Conservation (phyloP, 2,329 filamentous ascomycete species). For the Phyllosticta citriasiana region DNA sequence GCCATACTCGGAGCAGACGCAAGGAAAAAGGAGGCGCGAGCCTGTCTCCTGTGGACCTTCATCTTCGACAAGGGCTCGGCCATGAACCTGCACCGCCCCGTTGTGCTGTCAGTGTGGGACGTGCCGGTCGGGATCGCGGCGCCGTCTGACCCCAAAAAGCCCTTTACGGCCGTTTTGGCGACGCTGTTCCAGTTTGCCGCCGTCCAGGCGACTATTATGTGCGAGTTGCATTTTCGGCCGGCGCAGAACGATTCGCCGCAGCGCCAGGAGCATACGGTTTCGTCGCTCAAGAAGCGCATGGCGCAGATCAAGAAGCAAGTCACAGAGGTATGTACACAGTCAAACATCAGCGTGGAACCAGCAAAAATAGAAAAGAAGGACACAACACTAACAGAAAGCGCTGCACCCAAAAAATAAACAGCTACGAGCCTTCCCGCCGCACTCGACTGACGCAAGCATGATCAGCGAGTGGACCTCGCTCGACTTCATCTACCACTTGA, state of each 20-base stretch:
- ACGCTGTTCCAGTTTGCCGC: slow-evolving; percentile 20
- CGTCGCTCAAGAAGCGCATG: slow-evolving; percentile 16
- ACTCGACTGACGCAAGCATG: slow-evolving; percentile 14
- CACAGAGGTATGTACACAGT: slow-evolving; percentile 13
- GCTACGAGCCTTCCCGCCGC: slow-evolving; percentile 11
- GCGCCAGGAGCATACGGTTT: slow-evolving; percentile 10
- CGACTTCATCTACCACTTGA: slow-evolving; percentile 25
- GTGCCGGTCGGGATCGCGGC: slow-evolving; percentile 19
- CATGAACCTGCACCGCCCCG: slow-evolving; percentile 21
- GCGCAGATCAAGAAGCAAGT: slow-evolving; percentile 16
- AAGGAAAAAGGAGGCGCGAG: slow-evolving; percentile 18
- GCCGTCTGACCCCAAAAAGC: slow-evolving; percentile 16
- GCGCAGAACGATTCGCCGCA: slow-evolving; percentile 18
- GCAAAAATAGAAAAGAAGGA: neutral
- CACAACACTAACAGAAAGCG: neutral
- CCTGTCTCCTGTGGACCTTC: slow-evolving; percentile 21
- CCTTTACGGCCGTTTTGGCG: slow-evolving; percentile 18
- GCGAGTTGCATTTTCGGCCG: slow-evolving; percentile 5
- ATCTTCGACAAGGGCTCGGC: slow-evolving; percentile 24
- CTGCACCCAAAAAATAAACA: slow-evolving; percentile 8
- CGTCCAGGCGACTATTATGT: slow-evolving; percentile 20
- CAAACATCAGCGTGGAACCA: neutral
- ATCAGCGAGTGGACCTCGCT: slow-evolving; percentile 23
- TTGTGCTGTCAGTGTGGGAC: slow-evolving; percentile 19
- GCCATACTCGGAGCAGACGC: slow-evolving; percentile 14